phyloP scores from a whole-genome alignment of 495 filamentous ascomycete species.

The Penicillium robsamsonii region DNA sequence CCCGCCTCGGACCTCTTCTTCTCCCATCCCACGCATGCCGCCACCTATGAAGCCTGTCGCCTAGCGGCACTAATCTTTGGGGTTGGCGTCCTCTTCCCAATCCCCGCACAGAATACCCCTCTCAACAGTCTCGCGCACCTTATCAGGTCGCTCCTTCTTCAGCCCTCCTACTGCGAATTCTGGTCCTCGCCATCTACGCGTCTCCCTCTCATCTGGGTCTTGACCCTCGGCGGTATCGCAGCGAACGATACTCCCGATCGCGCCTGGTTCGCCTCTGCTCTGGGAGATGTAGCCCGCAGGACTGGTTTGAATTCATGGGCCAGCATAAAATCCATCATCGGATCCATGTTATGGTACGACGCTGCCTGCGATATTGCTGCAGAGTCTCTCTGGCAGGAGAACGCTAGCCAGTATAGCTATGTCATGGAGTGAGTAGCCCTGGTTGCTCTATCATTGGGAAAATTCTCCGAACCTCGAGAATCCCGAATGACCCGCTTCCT shows the following conservation, averaged over 20 bases:
- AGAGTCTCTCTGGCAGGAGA: constrained; percentile 30
- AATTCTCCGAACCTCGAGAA: background rate
- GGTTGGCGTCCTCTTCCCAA: constrained; percentile 41
- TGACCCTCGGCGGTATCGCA: constrained; percentile 40
- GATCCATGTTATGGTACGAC: constrained; percentile 37
- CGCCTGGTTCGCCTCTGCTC: constrained; percentile 31
- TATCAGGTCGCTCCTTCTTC: constrained; percentile 22
- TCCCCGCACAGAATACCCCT: constrained; percentile 38
- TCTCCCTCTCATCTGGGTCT: constrained; percentile 33
- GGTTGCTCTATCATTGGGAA: background rate
- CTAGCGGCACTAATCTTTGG: constrained; percentile 35
- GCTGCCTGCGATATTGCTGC: constrained; percentile 35
- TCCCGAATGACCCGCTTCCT: background rate
- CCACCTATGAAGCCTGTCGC: constrained; percentile 41
- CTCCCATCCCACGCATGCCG: constrained; percentile 17
- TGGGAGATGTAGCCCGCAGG: constrained; percentile 19
- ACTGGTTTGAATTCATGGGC: constrained; percentile 27
- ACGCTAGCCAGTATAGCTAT: background rate
- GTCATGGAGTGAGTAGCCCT: background rate
- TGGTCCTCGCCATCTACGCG: constrained; percentile 29
- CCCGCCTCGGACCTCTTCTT: constrained; percentile 24
- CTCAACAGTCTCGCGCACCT: constrained; percentile 26
- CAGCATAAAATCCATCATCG: constrained; percentile 23
- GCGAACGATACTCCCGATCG: constrained; percentile 26
- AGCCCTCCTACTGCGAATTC: constrained; percentile 10